These are phyloP conservation scores for Aeschynomene evenia DNA, from an alignment of 306 rosid genomes.

Conservation along the genomic window DNA sequence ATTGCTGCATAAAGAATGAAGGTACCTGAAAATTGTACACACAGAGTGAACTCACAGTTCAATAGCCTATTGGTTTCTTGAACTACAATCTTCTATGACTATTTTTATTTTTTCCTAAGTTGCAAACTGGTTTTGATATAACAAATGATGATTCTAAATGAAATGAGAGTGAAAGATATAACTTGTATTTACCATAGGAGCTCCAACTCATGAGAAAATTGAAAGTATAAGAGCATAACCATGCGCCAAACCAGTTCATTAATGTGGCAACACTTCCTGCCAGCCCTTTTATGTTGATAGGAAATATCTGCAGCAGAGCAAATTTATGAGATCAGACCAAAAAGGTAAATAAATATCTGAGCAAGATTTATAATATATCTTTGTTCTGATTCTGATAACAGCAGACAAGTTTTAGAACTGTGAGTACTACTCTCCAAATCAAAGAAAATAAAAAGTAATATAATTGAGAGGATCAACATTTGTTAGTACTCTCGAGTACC, in stretches of 20 bases:
- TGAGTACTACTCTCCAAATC: too few species aligned
- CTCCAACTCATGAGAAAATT: slow-evolving; percentile 88
- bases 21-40: slow-evolving; percentile 62
- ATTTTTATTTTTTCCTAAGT: not conserved
- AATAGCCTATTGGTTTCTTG: not conserved
- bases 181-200: slow-evolving; percentile 60
- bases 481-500: slow-evolving; percentile 40
- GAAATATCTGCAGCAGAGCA: slow-evolving; percentile 65
- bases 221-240: slow-evolving; percentile 86
- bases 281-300: slow-evolving; percentile 75
- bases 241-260: slow-evolving; percentile 91
- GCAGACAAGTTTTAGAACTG: slow-evolving; percentile 30
- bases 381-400: slow-evolving; percentile 31
- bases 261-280: slow-evolving; percentile 91
- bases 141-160: not conserved
- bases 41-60: slow-evolving; percentile 20
- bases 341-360: not conserved
- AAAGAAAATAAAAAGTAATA: not conserved
- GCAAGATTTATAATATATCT: not conserved
- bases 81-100: slow-evolving; percentile 1
- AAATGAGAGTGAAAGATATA: slow-evolving; percentile 1
- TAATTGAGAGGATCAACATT: not conserved
- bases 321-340: not conserved
- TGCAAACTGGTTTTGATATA: not conserved
- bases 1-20: slow-evolving; percentile 70